Conservation (phyloP, 2,329 filamentous ascomycete species). For the Colletotrichum tamarilloi region DNA sequence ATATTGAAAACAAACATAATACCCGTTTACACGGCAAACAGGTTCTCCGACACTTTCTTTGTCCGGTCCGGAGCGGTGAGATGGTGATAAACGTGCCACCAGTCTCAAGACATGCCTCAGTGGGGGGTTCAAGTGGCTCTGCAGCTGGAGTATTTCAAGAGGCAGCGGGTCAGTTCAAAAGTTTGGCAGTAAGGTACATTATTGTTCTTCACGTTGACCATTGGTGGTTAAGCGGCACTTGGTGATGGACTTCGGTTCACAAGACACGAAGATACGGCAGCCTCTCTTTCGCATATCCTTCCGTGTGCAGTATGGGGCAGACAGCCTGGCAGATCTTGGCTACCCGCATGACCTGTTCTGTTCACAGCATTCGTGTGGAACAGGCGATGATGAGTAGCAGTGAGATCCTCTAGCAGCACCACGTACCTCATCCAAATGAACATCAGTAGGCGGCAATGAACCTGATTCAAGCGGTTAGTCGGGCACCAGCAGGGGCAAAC, state of each 20-base stretch:
- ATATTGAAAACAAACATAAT: conserved; percentile 12
- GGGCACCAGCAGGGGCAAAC: background rate
- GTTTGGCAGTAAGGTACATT: background rate
- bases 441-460: background rate
- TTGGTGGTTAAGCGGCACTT: background rate
- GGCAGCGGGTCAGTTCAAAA: background rate
- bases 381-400: background rate
- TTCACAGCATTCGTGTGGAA: background rate
- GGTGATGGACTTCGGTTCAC: background rate
- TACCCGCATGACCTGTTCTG: background rate
- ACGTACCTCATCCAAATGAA: no score
- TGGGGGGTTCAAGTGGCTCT: background rate
- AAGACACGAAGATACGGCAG: background rate
- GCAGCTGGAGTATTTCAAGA: background rate
- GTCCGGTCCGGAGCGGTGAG: no score
- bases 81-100: background rate
- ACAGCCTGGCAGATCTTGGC: background rate
- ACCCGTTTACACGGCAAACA: background rate
- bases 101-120: background rate
- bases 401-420: background rate
- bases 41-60: background rate
- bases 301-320: background rate
- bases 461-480: background rate
- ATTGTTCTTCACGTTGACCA: background rate
- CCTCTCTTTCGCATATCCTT: background rate